Conservation (phyloP, 1,139 yeast genomes). For the Pichia sp. region DNA sequence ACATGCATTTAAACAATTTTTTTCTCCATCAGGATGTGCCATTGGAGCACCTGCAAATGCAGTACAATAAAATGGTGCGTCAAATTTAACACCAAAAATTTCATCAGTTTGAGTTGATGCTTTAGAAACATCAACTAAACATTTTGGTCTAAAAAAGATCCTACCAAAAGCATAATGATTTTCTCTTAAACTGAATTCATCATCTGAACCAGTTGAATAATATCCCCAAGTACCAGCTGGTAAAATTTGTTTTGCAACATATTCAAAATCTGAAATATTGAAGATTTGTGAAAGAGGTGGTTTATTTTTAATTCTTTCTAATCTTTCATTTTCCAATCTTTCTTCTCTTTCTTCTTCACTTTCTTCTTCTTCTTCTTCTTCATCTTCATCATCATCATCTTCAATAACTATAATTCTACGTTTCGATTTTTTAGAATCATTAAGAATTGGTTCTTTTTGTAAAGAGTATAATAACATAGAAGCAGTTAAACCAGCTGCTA, state of each 20-base stretch:
- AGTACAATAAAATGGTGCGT: conserved; percentile 56
- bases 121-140: conserved; percentile 37
- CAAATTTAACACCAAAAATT: conserved; percentile 38
- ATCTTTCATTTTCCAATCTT: conserved; percentile 22
- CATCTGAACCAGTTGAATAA: conserved; percentile 35
- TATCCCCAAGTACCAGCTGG: conserved; percentile 33
- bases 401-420: conserved; percentile 21
- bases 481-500: not conserved
- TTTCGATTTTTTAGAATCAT: conserved; percentile 19
- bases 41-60: conserved; percentile 62
- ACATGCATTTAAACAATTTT: conserved; percentile 41
- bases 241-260: conserved; percentile 31
- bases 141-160: conserved; percentile 41
- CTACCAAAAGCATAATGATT: conserved; percentile 36
- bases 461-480: not conserved
- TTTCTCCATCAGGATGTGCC: conserved; percentile 62
- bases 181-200: conserved; percentile 34
- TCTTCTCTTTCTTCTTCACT: conserved; percentile 25
- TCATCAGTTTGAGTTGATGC: conserved; percentile 35
- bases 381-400: conserved; percentile 22
- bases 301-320: conserved; percentile 23
- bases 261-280: conserved; percentile 34
- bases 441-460: conserved; percentile 8
- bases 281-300: conserved; percentile 33
- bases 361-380: conserved; percentile 25